Percentiles rank a stretch among this genome's conserved stretches.
Evolutionary conservation across 202 grass and related monocot genomes (phyloP).

Genomic region (Panicum hallii): DNA sequence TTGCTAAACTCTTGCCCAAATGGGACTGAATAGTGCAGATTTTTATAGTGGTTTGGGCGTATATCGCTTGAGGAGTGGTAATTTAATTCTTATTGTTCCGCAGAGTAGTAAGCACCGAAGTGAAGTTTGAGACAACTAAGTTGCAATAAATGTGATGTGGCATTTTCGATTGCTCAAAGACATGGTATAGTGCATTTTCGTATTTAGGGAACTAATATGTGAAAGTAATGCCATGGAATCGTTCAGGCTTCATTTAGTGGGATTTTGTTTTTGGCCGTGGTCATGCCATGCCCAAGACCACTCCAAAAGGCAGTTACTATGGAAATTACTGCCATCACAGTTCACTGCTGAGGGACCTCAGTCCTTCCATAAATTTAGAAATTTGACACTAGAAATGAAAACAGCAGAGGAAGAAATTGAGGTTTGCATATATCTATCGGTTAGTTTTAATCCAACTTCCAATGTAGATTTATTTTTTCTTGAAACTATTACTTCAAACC

Average conservation of each 20-base stretch:
- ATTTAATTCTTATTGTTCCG: background rate
- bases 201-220: background rate
- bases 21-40: background rate
- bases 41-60: background rate
- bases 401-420: background rate
- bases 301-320: background rate
- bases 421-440: background rate
- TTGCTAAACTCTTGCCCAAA: background rate
- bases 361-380: background rate
- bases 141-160: background rate
- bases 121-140: background rate
- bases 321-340: slow-evolving; percentile 2
- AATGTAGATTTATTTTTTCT: background rate
- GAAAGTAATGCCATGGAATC: background rate
- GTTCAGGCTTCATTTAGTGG: background rate
- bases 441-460: background rate
- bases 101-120: background rate
- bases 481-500: background rate
- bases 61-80: background rate
- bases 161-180: background rate
- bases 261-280: background rate
- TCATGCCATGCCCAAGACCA: background rate
- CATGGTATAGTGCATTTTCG: background rate
- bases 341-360: background rate
- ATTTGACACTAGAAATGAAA: background rate